Evolutionary conservation across 768 basidiomycete genomes (phyloP).

Genomic region (Amyloporia xantha): DNA sequence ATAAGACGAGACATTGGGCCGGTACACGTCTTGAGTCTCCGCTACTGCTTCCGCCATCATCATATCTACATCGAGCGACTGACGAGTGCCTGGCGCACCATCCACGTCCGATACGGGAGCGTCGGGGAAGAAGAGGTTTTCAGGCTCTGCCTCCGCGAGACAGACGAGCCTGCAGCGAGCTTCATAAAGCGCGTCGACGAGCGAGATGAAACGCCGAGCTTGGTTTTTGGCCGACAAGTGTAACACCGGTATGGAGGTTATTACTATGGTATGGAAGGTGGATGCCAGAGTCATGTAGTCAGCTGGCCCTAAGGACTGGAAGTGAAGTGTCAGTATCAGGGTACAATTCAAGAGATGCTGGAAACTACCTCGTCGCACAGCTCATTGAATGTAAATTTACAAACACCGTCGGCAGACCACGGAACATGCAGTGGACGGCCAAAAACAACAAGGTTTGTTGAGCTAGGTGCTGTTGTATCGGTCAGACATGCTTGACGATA

Average conservation of each 20-base stretch:
- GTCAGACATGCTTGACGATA: too few relatives aligned
- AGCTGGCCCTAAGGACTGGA: conserved; percentile 44
- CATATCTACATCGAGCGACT: conserved; percentile 20
- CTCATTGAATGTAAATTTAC: conserved; percentile 43
- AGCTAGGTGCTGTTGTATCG: conserved; percentile 15
- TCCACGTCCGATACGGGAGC: conserved; percentile 19
- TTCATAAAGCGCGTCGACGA: conserved; percentile 55
- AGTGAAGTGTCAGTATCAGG: not conserved
- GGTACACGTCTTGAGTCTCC: conserved; percentile 42
- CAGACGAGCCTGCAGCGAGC: conserved; percentile 32
- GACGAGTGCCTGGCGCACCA: not conserved
- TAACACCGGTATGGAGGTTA: conserved; percentile 45
- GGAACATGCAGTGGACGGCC: conserved; percentile 40
- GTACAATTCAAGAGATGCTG: not conserved
- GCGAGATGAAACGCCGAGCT: conserved; percentile 51
- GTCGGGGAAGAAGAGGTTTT: conserved; percentile 53
- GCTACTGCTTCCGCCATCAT: conserved; percentile 44
- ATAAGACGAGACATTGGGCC: conserved; percentile 52
- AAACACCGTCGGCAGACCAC: conserved; percentile 32
- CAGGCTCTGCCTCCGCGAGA: conserved; percentile 32
- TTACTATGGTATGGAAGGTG: conserved; percentile 41
- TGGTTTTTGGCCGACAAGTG: conserved; percentile 49
- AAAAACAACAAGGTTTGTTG: conserved; percentile 37
- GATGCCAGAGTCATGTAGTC: conserved; percentile 52
- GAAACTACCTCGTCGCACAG: conserved; percentile 36